These are phyloP conservation scores for Haplosporangium sp. DNA, from an alignment of 371 early-diverging fungal species.

Conservation along the genomic window DNA sequence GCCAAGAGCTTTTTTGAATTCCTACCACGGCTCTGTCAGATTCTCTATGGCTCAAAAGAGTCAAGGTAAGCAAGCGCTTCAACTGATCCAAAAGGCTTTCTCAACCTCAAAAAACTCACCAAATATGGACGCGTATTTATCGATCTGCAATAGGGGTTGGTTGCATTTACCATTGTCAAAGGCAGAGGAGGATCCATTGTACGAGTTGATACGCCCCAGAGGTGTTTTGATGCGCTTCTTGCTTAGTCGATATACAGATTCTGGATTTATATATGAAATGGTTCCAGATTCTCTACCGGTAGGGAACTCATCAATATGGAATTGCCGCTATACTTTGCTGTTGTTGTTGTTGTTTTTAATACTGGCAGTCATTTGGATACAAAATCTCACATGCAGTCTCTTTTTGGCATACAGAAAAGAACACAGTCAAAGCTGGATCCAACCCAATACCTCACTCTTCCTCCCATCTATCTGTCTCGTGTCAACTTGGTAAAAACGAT, in stretches of 20 bases:
- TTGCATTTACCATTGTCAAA: slow-evolving; percentile 50
- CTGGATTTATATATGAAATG: slow-evolving; percentile 50
- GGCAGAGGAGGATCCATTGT: slow-evolving; percentile 44
- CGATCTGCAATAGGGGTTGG: slow-evolving; percentile 41
- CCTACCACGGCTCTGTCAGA: slow-evolving; percentile 47
- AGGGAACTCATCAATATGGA: slow-evolving; percentile 1
- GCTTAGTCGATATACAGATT: slow-evolving; percentile 39
- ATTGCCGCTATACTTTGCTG: too few species aligned
- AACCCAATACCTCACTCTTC: slow-evolving; percentile 42
- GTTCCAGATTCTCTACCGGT: slow-evolving; percentile 46
- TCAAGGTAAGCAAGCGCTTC: slow-evolving; percentile 30
- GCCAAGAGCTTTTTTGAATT: slow-evolving; percentile 54
- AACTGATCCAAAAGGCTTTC: not conserved
- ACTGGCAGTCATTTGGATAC: not conserved
- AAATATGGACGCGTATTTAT: not conserved
- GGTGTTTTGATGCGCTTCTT: slow-evolving; percentile 46
- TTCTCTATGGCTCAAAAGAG: slow-evolving; percentile 53
- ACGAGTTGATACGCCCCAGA: slow-evolving; percentile 39
- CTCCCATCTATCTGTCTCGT: slow-evolving; percentile 50
- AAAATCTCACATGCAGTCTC: not conserved
- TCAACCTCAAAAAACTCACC: not conserved
- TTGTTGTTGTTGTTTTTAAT: not conserved
- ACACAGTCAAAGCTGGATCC: slow-evolving; percentile 52
- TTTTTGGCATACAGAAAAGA: slow-evolving; percentile 24
- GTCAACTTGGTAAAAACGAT: slow-evolving; percentile 48